phyloP scores from a whole-genome alignment of 345 rosid species.

The Combretum micranthum region DNA sequence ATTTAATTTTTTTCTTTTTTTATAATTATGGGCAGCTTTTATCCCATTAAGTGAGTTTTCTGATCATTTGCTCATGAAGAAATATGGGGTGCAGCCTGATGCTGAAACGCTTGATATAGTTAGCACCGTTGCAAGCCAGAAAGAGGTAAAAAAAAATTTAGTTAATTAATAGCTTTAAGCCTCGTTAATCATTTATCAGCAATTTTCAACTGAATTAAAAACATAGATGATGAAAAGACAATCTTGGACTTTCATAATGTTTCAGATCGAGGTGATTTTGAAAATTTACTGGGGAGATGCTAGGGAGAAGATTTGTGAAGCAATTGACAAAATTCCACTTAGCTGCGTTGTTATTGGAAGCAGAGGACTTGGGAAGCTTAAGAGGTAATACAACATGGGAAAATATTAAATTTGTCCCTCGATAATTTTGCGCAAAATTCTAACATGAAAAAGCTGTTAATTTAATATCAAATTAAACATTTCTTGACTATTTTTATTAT shows the following conservation, averaged over 20 bases:
- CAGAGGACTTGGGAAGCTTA: slow-evolving; percentile 75
- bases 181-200: too few relatives aligned
- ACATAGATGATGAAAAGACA: not conserved
- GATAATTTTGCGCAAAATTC: too few relatives aligned
- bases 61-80: slow-evolving; percentile 54
- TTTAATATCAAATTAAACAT: too few relatives aligned
- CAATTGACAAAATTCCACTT: slow-evolving; percentile 63
- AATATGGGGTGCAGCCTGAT: slow-evolving; percentile 67
- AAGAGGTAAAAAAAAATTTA: slow-evolving; percentile 27
- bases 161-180: too few relatives aligned
- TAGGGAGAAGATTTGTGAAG: slow-evolving; percentile 78
- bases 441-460: too few relatives aligned
- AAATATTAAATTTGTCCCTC: too few relatives aligned
- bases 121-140: slow-evolving; percentile 45
- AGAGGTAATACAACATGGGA: too few relatives aligned
- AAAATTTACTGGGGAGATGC: slow-evolving; percentile 89
- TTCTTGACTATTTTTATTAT: too few relatives aligned
- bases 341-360: slow-evolving; percentile 69
- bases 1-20: not conserved
- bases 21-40: slow-evolving; percentile 37
- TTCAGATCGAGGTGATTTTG: slow-evolving; percentile 38
- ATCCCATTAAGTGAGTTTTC: slow-evolving; percentile 59
- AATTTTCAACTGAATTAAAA: too few relatives aligned
- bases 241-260: not conserved
- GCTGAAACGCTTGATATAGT: slow-evolving; percentile 63